Evolutionary conservation across 2,329 filamentous ascomycete genomes (phyloP), one percentile per base, ranked within the genome.

Genomic region (Coniochaeta sp.): DNA sequence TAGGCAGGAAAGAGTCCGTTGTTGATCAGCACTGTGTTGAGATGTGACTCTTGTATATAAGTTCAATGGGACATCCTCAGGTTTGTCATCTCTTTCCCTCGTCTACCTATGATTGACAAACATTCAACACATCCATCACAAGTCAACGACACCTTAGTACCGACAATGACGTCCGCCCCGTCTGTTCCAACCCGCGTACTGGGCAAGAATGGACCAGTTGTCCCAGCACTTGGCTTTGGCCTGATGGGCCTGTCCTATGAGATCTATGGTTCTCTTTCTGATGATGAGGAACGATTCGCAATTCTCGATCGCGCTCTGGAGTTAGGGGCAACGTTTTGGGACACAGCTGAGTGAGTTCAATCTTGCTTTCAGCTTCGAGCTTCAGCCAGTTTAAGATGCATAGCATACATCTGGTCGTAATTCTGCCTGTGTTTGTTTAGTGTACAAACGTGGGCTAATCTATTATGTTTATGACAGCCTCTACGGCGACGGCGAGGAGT

Each of bases 401-500:
- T 32, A 32, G 30, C 30, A 32, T 4, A 5, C 9, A 9, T 9
- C 30, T 32, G 30, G 30, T 32, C 5, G 5, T 32, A 5, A 9
- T 9, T 32, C 30, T 32, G 30, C 30, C 30, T 32, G 30, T 32
- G 30, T 32, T 32, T 5, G 30, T 32, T 9, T 32, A 32, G n/a
- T n/a, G n/a, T n/a, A n/a, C n/a, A n/a, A n/a, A n/a, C n/a, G n/a
- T n/a, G 9, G 30, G 30, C 30, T 32, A 32, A 32, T 32, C 30
- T 4, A 32, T 32, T 32, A 44, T 44, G 24, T 30, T 3, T 30
- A 16, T 38, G 34, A 38, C 30, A 50, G 44, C 19, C 52, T 63
- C 32, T 65, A 65, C 50, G 47, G n/a, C 14, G 62, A 64, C 58
- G 75, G 67, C 59, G 79, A 81, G 63, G 72, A 75, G 10, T 60